Base-by-base conservation (phyloP, 345 rosid species). In the Gossypium stocksii region DNA sequence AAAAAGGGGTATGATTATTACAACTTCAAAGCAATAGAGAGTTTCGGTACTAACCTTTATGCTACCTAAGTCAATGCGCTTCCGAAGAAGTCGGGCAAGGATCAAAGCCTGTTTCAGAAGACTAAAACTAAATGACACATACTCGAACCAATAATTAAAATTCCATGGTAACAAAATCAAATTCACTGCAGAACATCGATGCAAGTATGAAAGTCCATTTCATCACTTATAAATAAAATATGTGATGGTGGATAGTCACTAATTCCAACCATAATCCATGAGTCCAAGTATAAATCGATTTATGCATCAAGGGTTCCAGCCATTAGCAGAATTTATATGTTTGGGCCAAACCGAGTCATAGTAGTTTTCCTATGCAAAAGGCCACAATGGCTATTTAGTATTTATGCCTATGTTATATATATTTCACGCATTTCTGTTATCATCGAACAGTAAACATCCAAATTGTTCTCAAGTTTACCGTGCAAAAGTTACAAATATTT, bases 81-180 rank as follows among this genome's bases (percentile, higher is more conserved):
- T 86, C 66, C 98, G 95, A 68, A 94, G 97, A 74, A 91, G 84
- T 59, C 98, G 91, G 83, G 98, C 92, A 79, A 94, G 95, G 78
- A 92, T 94, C 86, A 94, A 86, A 25, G 89, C 95, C 98, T 94
- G 85, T 75, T 76, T 72, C 63, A 73, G 75, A 57, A 43, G 22
- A 45, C 61, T 62, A 23, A 54, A 74, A 76, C 5, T 16, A 67
- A 34, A 60, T 53, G 49, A 51, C 25, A 61, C 16, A 15, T 13
- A n/a, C 48, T 75, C 2, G 38, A 45, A 57, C 46, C 60, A 3
- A 43, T 51, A 13, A 46, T 66, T 19, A 38, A 67, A 52, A 38
- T 77, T 62, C 60, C 71, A 17, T 23, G 34, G 59, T 29, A 25
- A 14, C 38, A 49, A 80, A 0, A 74, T 3, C 66, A 60, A 73